Base-by-base conservation (phyloP, 169 alveolate genomes). In the Fabrea salina region DNA sequence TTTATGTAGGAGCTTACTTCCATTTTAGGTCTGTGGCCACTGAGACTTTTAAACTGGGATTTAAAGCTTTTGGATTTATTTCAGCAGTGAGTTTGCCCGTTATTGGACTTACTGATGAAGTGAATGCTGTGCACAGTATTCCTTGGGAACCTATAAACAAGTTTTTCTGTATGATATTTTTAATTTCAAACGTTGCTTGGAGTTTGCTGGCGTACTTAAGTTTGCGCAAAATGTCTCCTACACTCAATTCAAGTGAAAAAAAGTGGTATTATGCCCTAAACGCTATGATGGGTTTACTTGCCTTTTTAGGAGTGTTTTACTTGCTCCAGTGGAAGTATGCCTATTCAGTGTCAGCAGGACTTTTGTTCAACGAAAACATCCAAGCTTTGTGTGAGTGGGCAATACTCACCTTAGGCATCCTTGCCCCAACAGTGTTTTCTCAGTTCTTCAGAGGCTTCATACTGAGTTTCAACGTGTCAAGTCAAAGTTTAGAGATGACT, bases 31-130 rank as follows among this genome's bases (percentile, higher is more conserved):
- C 37, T 2, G n/a, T 43, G 30, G 25, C 32, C 25, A 27, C 37
- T 27, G 44, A 27, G 19, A 27, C 30, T 25, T n/a, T 47, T 19
- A 44, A n/a, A 13, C 59, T 70, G 19, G 59, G 50, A 19, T 27
- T 70, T 1, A 1, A 13, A 6, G n/a, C 13, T 22, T 70, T 33
- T 19, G 47, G 67, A 41, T 6, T 70, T 0, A n/a, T 49, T 22
- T 25, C 67, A 0, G 41, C 67, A 11, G 19, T 70, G 16, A 41
- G 27, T n/a, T 25, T 70, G n/a, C 67, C 66, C n/a, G 25, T 70
- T 22, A 47, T 50, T 1, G 68, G 50, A 19, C 67, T 70, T n/a
- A 50, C 66, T 25, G 49, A 70, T 25, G 79, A 70, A 33, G 79
- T 70, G 5, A 70, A 70, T 35, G 16, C 50, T 22, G 39, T 25